phyloP scores from a whole-genome alignment of 805 yeast genomes.

The Ogataea paradorogensis region DNA sequence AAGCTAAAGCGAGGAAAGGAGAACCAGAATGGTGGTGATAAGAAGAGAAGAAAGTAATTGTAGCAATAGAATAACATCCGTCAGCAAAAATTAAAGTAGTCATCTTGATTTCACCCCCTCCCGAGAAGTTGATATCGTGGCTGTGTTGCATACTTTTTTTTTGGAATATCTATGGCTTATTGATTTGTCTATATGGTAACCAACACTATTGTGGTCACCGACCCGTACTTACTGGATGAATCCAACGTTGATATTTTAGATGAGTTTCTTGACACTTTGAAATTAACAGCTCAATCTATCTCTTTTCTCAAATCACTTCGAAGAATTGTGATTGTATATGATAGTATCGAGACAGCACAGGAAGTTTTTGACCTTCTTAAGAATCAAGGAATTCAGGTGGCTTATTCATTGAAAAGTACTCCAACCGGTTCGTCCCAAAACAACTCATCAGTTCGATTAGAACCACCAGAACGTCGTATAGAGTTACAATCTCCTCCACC shows the following conservation, averaged over 20 bases:
- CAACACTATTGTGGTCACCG: slow-evolving; percentile 32
- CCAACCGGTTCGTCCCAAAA: not conserved
- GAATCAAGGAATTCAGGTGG: slow-evolving; percentile 20
- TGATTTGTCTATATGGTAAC: slow-evolving; percentile 22
- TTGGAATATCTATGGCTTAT: too few relatives aligned
- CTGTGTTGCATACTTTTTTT: not conserved
- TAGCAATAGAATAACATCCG: not conserved
- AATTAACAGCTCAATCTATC: slow-evolving; percentile 16
- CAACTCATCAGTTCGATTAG: slow-evolving; percentile 6
- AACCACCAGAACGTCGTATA: slow-evolving; percentile 28
- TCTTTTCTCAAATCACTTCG: slow-evolving; percentile 26
- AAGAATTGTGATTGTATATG: slow-evolving; percentile 29
- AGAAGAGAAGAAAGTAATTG: slow-evolving; percentile 12
- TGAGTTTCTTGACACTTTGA: slow-evolving; percentile 18
- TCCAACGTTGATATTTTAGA: slow-evolving; percentile 18
- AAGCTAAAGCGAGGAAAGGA: slow-evolving; percentile 15
- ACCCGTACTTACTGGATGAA: slow-evolving; percentile 18
- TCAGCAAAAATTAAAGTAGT: not conserved
- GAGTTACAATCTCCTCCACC: slow-evolving; percentile 37
- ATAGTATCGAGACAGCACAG: slow-evolving; percentile 14
- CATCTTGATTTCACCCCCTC: too few relatives aligned
- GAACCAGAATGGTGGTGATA: slow-evolving; percentile 8
- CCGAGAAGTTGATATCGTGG: not conserved
- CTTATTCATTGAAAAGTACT: slow-evolving; percentile 24
- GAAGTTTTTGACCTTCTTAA: slow-evolving; percentile 15